A percentile compares a stretch with the other conserved stretches of the same genome.
Conservation (phyloP, 345 rosid species). For the Arabidopsis suecica region DNA sequence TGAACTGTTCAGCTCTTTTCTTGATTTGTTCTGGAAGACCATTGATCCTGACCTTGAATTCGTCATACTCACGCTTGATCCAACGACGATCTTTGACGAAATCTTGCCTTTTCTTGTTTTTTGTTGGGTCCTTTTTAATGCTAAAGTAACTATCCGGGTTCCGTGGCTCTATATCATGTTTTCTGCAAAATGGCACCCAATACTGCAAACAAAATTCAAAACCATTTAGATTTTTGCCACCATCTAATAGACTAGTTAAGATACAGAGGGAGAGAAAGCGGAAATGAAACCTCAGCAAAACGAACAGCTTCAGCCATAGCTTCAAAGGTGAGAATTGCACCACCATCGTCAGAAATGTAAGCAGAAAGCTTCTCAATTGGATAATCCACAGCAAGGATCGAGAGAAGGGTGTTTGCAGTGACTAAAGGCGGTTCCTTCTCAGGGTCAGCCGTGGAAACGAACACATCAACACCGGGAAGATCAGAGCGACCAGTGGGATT, state of each 20-base stretch:
- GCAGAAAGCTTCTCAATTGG: conserved; percentile 77
- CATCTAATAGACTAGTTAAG: background rate
- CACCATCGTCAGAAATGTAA: conserved; percentile 94
- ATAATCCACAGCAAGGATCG: conserved; percentile 78
- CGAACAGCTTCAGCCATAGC: conserved; percentile 97
- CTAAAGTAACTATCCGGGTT: conserved; percentile 91
- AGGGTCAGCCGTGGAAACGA: conserved; percentile 90
- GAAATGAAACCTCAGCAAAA: conserved; percentile 64
- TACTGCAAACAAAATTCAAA: conserved; percentile 43
- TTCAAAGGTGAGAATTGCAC: conserved; percentile 87
- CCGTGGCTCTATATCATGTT: conserved; percentile 88
- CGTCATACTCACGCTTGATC: conserved; percentile 97
- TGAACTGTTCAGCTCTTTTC: conserved; percentile 67
- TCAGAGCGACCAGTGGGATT: conserved; percentile 91
- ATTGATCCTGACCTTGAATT: conserved; percentile 93
- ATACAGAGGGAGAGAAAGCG: background rate
- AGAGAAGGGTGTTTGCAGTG: conserved; percentile 82
- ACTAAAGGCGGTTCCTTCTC: conserved; percentile 95
- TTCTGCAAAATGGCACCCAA: conserved; percentile 97
- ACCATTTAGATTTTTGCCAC: conserved; percentile 3
- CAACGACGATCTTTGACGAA: conserved; percentile 94
- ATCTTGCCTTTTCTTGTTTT: conserved; percentile 80
- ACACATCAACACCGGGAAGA: conserved; percentile 81
- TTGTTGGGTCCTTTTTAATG: conserved; percentile 75
- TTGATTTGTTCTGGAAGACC: conserved; percentile 80